Conservation (phyloP, 495 filamentous ascomycete genomes). For the Corynascus novoguineensis region DNA sequence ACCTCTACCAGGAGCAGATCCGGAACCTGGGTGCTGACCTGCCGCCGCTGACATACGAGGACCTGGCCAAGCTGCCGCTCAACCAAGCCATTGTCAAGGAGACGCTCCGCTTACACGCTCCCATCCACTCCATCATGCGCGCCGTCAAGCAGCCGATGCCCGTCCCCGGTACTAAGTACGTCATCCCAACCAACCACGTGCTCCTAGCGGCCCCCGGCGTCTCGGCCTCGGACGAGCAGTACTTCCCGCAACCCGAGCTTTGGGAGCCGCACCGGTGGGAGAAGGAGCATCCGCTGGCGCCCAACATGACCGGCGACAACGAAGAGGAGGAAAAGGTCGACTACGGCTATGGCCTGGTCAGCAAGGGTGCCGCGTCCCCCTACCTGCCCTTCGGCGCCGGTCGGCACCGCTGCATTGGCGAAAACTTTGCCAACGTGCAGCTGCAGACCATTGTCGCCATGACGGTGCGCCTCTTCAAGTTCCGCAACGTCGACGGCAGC, state of each 20-base stretch:
- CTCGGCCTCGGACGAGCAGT: slow-evolving; percentile 58
- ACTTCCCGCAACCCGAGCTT: slow-evolving; percentile 71
- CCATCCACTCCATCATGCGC: slow-evolving; percentile 81
- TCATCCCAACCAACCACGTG: slow-evolving; percentile 68
- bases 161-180: slow-evolving; percentile 70
- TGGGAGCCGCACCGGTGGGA: slow-evolving; percentile 95
- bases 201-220: slow-evolving; percentile 80
- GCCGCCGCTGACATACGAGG: slow-evolving; percentile 58
- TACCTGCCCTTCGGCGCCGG: slow-evolving; percentile 96
- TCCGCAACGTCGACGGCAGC: slow-evolving; percentile 64
- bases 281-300: slow-evolving; percentile 39
- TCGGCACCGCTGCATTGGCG: slow-evolving; percentile 90
- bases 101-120: slow-evolving; percentile 71
- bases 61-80: slow-evolving; percentile 63
- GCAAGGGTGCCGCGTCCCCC: slow-evolving; percentile 77
- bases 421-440: slow-evolving; percentile 95
- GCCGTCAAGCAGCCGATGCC: slow-evolving; percentile 75
- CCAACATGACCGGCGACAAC: slow-evolving; percentile 37
- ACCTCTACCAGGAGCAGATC: slow-evolving; percentile 71
- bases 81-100: slow-evolving; percentile 71
- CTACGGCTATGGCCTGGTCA: slow-evolving; percentile 90
- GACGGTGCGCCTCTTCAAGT: slow-evolving; percentile 68
- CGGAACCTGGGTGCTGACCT: slow-evolving; percentile 56
- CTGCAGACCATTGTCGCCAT: slow-evolving; percentile 78
- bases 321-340: slow-evolving; percentile 73